phyloP scores from a whole-genome alignment of 148 eudicot species.

The Rhododendron henanense region DNA sequence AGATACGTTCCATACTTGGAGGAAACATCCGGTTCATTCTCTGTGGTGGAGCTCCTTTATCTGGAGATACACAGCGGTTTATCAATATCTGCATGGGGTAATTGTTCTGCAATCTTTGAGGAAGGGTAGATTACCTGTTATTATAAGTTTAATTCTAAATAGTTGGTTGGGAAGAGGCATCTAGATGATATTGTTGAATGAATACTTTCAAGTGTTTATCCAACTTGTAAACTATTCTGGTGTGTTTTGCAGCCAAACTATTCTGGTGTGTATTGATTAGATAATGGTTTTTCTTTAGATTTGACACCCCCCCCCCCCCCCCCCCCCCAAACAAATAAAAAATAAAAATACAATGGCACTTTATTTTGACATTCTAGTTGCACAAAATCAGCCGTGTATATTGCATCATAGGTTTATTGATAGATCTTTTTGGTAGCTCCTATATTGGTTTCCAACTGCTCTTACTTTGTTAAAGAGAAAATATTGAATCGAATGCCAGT shows the following conservation, averaged over 20 bases:
- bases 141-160: not conserved
- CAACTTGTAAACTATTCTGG: not conserved
- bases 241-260: not conserved
- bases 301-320: too few relatives aligned
- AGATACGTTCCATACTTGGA: conserved; percentile 76
- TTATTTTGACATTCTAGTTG: not conserved
- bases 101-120: conserved; percentile 11
- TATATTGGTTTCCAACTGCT: not conserved
- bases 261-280: not conserved
- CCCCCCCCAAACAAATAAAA: too few relatives aligned
- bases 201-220: not conserved
- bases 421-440: not conserved
- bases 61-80: conserved; percentile 90
- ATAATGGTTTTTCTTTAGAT: not conserved
- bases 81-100: conserved; percentile 97
- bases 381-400: not conserved
- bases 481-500: not conserved
- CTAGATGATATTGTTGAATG: not conserved
- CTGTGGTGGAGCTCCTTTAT: conserved; percentile 97
- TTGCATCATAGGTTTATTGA: not conserved
- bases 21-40: conserved; percentile 90
- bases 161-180: not conserved
- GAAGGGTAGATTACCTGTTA: not conserved
- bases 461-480: not conserved
- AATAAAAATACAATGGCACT: not conserved